Conservation (phyloP, 2,329 filamentous ascomycete genomes). For the Sphaerulina populicola region DNA sequence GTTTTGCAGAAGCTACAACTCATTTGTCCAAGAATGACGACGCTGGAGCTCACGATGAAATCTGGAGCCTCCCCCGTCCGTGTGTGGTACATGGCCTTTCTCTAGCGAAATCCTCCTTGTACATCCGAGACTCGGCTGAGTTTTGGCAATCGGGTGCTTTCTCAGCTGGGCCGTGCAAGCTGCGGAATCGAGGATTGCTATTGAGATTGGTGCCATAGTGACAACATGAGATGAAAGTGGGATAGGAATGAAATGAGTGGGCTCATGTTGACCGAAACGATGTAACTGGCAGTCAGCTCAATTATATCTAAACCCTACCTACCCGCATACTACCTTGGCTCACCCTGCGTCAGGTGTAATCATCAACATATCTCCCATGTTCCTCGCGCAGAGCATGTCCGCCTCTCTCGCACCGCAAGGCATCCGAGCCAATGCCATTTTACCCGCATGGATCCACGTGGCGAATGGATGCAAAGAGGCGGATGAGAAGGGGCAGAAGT, state of each 20-base stretch:
- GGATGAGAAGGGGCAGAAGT: slow-evolving; percentile 36
- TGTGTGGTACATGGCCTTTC: no score
- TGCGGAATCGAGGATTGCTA: slow-evolving; percentile 2
- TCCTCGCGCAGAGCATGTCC: slow-evolving; percentile 44
- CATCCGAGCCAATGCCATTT: slow-evolving; percentile 43
- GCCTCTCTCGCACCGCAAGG: slow-evolving; percentile 39
- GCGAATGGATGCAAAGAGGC: slow-evolving; percentile 36
- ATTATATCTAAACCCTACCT: background rate
- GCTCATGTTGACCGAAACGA: background rate
- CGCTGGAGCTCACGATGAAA: no score
- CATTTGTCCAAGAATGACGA: no score
- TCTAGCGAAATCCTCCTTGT: no score
- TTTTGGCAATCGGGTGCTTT: slow-evolving; percentile 10
- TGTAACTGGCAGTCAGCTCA: background rate
- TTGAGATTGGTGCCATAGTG: slow-evolving; percentile 13
- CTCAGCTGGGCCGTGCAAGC: background rate
- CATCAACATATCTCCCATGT: slow-evolving; percentile 46
- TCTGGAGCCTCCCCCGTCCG: no score
- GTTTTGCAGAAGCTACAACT: no score
- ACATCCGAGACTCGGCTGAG: background rate
- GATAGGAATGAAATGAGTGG: background rate
- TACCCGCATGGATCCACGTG: slow-evolving; percentile 48
- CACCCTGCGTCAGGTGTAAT: slow-evolving; percentile 22
- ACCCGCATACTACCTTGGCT: background rate
- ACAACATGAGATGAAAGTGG: background rate